Base-by-base conservation (phyloP, 768 basidiomycete species). In the Rhodotorula graminis region DNA sequence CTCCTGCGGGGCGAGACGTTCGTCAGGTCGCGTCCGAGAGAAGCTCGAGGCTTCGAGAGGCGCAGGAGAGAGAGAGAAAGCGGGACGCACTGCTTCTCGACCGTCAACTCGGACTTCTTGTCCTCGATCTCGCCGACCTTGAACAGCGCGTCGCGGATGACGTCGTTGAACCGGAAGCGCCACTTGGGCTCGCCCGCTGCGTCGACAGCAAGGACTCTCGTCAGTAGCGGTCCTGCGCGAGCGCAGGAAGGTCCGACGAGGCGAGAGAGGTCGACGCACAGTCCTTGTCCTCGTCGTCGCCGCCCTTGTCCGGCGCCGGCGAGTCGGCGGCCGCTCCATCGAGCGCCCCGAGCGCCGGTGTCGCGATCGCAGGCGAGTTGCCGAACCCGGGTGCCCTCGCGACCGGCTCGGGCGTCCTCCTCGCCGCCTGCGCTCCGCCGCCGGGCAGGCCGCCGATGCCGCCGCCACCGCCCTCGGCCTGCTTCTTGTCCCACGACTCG, bases 91-190 rank as follows among this genome's bases (percentile, higher is more conserved):
- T 79, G 78, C 75, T 81, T 82, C 72, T 80, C 79, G 53, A 67
- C 78, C 21, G 75, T 82, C 56, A 85, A 67, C 70, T 89, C 83
- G 81, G 89, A 91, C 66, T 88, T 88, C 82, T 92, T 90, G 78
- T 92, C 92, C 79, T 90, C 92, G 69, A 93, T 78, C 79, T 87
- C 84, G 65, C 91, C 90, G 14, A 92, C 83, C 80, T 89, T 85
- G 90, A 90, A 93, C 73, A 93, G 86, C 42, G 87, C 85, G 53
- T 80, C 81, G 83, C 91, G 90, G 90, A 94, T 91, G 71, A 80
- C 79, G 69, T 93, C 92, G 52, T 89, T 91, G 83, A 92, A 81
- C 10, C 88, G 82, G 80, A 89, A 95, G 81, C 88, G 88, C 82
- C 89, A 89, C 77, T 84, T 83, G 0, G 92, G 91, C 56, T 65